phyloP scores from a whole-genome alignment of 2,329 filamentous ascomycete species.

The Botryotinia convoluta region DNA sequence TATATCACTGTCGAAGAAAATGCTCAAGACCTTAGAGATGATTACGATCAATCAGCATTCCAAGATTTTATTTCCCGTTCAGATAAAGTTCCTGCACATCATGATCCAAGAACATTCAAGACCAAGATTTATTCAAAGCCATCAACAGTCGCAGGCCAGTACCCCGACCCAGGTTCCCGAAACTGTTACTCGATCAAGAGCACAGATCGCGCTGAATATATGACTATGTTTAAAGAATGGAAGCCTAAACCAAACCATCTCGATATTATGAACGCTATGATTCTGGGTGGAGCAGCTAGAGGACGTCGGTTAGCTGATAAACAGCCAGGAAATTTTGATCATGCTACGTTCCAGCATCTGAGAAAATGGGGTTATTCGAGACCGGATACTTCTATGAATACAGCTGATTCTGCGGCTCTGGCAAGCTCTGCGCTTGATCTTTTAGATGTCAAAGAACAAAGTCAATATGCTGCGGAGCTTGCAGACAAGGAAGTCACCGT shows the following conservation, averaged over 20 bases:
- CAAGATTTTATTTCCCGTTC: accelerated
- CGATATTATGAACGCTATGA: neutral
- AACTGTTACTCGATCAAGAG: neutral
- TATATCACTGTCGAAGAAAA: neutral
- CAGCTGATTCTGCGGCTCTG: neutral
- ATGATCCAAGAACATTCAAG: neutral
- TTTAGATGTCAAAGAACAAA: neutral
- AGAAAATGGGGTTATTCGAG: neutral
- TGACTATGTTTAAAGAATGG: neutral
- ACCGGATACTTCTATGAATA: accelerated
- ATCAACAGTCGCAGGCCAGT: neutral
- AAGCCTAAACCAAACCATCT: neutral
- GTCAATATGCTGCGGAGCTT: neutral
- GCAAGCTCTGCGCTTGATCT: neutral
- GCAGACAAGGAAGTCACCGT: neutral
- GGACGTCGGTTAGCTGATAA: neutral
- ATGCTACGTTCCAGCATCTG: neutral
- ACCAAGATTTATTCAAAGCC: neutral
- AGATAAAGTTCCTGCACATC: neutral
- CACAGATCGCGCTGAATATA: neutral
- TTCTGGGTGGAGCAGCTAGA: neutral
- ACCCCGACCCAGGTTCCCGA: neutral
- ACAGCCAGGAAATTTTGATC: neutral
- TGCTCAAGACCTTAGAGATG: neutral
- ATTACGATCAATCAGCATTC: neutral